Evolutionary conservation across 768 basidiomycete genomes (phyloP).

Genomic region (Serendipita vermifera): DNA sequence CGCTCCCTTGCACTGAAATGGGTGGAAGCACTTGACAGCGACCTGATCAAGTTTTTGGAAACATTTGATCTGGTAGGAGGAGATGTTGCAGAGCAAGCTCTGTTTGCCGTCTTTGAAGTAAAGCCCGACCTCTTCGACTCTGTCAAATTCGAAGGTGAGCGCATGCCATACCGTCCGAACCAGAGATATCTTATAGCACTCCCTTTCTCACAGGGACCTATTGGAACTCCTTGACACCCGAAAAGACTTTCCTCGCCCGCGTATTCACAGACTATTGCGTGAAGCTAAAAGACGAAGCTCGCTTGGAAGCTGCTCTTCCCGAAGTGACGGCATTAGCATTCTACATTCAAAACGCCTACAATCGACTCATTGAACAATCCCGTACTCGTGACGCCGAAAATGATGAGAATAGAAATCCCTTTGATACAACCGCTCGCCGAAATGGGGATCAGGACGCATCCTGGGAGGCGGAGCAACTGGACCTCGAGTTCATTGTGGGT

Average conservation of each 20-base stretch:
- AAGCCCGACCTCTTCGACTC: conserved; percentile 52
- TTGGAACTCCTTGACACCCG: conserved; percentile 58
- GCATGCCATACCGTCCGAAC: not conserved
- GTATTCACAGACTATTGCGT: conserved; percentile 71
- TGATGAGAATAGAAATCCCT: conserved; percentile 13
- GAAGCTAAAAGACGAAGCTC: conserved; percentile 41
- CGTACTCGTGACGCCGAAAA: conserved; percentile 25
- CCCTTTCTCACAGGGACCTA: conserved; percentile 40
- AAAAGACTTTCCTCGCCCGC: conserved; percentile 67
- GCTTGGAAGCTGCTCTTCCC: conserved; percentile 60
- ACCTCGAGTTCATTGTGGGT: conserved; percentile 55
- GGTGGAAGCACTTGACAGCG: conserved; percentile 46
- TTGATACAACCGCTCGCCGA: conserved; percentile 18
- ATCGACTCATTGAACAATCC: conserved; percentile 38
- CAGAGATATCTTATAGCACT: not conserved
- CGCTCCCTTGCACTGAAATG: conserved; percentile 59
- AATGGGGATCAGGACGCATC: conserved; percentile 24
- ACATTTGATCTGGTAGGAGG: conserved; percentile 43
- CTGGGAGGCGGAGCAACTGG: conserved; percentile 36
- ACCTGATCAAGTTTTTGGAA: conserved; percentile 35
- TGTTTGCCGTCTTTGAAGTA: conserved; percentile 57
- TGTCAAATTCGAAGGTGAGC: conserved; percentile 56
- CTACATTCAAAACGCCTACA: conserved; percentile 57
- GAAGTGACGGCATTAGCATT: conserved; percentile 76
- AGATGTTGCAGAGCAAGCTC: conserved; percentile 56